phyloP scores from a whole-genome alignment of 2,329 filamentous ascomycete species.

The Cucurbitaria berberidis region DNA sequence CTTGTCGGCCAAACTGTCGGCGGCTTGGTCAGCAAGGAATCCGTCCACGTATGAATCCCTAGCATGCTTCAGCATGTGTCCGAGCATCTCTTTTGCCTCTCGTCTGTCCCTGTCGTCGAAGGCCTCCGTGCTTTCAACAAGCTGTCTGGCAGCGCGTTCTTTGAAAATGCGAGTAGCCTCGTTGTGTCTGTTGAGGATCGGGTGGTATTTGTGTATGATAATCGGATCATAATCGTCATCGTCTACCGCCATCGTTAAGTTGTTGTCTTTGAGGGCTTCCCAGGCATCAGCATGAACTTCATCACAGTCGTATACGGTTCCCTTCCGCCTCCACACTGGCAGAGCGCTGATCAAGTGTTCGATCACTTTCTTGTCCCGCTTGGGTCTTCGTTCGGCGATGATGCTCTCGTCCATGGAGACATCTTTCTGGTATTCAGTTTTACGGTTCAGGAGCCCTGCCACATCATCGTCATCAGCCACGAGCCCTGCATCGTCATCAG shows the following conservation, averaged over 20 bases:
- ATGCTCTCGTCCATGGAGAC: not conserved
- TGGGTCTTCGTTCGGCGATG: not conserved
- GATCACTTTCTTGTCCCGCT: not conserved
- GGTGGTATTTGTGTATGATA: not conserved
- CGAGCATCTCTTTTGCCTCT: not conserved
- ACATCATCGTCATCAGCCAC: not conserved
- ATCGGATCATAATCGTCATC: not conserved
- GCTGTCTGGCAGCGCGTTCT: too few relatives aligned
- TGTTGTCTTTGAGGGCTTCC: not conserved
- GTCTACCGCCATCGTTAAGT: not conserved
- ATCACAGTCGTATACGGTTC: not conserved
- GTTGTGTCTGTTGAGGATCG: not conserved
- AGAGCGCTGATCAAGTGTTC: not conserved
- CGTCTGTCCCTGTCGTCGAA: not conserved
- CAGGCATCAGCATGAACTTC: not conserved
- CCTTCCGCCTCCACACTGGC: not conserved
- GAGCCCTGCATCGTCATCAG: too few relatives aligned
- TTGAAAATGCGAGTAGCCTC: not conserved
- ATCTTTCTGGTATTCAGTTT: not conserved
- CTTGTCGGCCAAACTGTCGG: not conserved
- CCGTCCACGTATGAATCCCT: too few relatives aligned
- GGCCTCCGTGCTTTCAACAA: not conserved
- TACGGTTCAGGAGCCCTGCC: not conserved
- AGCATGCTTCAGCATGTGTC: not conserved
- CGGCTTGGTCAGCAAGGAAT: not conserved